These are phyloP conservation scores for Sergeia podlipaevii DNA, from an alignment of 208 protist genomes.

Conservation along the genomic window DNA sequence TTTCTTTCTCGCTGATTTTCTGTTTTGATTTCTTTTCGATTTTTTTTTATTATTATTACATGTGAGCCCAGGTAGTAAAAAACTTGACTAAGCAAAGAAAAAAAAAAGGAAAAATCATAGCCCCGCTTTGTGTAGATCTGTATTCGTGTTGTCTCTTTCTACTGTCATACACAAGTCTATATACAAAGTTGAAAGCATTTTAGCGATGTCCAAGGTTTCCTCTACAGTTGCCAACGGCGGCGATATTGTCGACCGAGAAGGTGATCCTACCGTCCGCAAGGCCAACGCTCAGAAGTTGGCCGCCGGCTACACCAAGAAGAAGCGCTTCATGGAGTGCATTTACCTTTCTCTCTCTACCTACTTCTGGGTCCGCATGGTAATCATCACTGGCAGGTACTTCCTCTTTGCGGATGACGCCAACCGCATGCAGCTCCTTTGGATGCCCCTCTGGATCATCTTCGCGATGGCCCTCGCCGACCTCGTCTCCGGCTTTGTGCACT, in stretches of 20 bases:
- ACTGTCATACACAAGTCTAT: neutral
- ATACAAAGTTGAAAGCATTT: constrained; percentile 1
- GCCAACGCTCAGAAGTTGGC: constrained; percentile 75
- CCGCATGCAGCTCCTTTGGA: constrained; percentile 62
- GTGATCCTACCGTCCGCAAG: constrained; percentile 53
- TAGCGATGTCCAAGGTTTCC: neutral
- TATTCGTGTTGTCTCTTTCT: neutral
- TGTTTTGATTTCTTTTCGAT: constrained; percentile 10
- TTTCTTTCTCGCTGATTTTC: too few relatives aligned
- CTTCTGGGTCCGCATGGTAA: constrained; percentile 55
- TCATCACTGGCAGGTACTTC: constrained; percentile 71
- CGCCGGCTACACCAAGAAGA: constrained; percentile 81
- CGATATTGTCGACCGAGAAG: constrained; percentile 33
- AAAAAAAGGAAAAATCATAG: constrained; percentile 10
- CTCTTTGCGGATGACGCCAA: constrained; percentile 51
- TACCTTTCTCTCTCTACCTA: constrained; percentile 60
- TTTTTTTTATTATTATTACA: constrained; percentile 13
- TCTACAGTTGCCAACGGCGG: constrained; percentile 14
- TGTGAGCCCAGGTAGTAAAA: neutral
- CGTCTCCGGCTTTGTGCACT: constrained; percentile 90
- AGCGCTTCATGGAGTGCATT: constrained; percentile 79
- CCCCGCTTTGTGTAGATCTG: neutral
- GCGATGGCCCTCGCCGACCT: constrained; percentile 91
- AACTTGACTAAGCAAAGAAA: constrained; percentile 11
- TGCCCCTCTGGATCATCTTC: constrained; percentile 50